Base-by-base conservation (phyloP, 345 rosid species). In the Camelina sativa region DNA sequence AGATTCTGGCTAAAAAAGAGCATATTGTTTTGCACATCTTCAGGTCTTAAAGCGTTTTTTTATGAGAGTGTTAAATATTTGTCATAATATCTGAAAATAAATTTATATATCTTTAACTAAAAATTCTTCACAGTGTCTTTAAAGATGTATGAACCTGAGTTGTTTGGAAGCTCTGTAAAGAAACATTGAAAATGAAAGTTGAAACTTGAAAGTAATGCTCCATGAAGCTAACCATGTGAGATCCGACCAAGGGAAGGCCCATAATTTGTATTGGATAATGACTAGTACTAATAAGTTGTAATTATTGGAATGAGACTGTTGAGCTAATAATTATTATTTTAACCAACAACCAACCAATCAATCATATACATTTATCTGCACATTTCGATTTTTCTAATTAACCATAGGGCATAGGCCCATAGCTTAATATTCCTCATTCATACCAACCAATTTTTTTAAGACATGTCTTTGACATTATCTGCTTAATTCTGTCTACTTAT, bases 211-310 rank as follows among this genome's bases (percentile, higher is more conserved):
- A 28, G 71, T 70, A 37, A 51, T 63, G 66, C 16, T 38, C 17
- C 65, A 56, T 35, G 67, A 65, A 64, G 65, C 20, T 62, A 55
- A 70, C 76, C 76, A 76, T 76, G 80, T 76, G 76, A 70, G 66
- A 63, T 64, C 80, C 76, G 76, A 76, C 80, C 76, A 70, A 63
- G 50, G 34, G 59, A 69, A 69, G 80, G 80, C 71, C 80, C 76
- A 70, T 76, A 70, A 48, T 64, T 65, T 70, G 64, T 57, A 56
- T 64, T 48, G 30, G 72, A 76, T 64, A 76, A 57, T 25, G 72
- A 76, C 80, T 28, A 28, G 30, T 76, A 44, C 43, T 16, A 43
- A 43, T 43, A 54, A 43, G 47, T 28, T 32, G 63, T 63, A 62
- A 76, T 63, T 62, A 76, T 76, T 76, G 71, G 76, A 76, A 46